These are phyloP conservation scores for Blastobotrys raffinosifermentans DNA, from an alignment of 1,139 yeast species.

Conservation along the genomic window DNA sequence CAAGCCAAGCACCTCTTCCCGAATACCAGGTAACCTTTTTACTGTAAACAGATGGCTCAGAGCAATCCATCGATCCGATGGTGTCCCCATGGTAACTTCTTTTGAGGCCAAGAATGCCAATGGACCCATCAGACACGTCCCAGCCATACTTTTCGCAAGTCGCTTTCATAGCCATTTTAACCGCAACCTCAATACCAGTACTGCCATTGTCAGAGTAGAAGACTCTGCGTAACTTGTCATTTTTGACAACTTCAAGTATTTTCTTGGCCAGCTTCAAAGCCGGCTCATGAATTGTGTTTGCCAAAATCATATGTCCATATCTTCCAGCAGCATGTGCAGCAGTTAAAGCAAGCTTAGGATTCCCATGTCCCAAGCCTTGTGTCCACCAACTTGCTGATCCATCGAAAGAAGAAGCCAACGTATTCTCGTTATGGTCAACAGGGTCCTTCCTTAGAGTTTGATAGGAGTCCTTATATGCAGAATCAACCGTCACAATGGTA, in stretches of 20 bases:
- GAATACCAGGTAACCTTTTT: slow-evolving; percentile 26
- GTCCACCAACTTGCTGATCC: slow-evolving; percentile 33
- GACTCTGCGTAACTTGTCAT: slow-evolving; percentile 21
- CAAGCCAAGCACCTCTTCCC: slow-evolving; percentile 26
- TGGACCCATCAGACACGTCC: slow-evolving; percentile 12
- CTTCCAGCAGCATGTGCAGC: slow-evolving; percentile 29
- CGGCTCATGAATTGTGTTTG: slow-evolving; percentile 26
- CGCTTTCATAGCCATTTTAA: slow-evolving; percentile 28
- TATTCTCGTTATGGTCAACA: slow-evolving; percentile 1
- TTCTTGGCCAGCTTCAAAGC: slow-evolving; percentile 25
- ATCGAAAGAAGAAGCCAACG: slow-evolving; percentile 21
- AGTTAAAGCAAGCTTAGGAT: slow-evolving; percentile 22
- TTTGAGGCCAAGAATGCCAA: slow-evolving; percentile 25
- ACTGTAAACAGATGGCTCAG: slow-evolving; percentile 28
- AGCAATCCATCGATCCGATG: slow-evolving; percentile 28
- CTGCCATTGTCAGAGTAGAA: slow-evolving; percentile 29
- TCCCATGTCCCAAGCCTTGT: slow-evolving; percentile 29
- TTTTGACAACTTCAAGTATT: slow-evolving; percentile 16
- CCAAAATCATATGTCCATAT: slow-evolving; percentile 28
- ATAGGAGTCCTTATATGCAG: slow-evolving; percentile 25
- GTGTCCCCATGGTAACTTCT: slow-evolving; percentile 30
- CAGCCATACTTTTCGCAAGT: slow-evolving; percentile 20
- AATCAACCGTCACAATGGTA: slow-evolving; percentile 24
- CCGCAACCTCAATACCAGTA: slow-evolving; percentile 28
- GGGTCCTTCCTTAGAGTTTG: slow-evolving; percentile 12